Evolutionary conservation across 495 filamentous ascomycete genomes (phyloP), one percentile per base, ranked within the genome.

Genomic region (Penicillium argentinense): DNA sequence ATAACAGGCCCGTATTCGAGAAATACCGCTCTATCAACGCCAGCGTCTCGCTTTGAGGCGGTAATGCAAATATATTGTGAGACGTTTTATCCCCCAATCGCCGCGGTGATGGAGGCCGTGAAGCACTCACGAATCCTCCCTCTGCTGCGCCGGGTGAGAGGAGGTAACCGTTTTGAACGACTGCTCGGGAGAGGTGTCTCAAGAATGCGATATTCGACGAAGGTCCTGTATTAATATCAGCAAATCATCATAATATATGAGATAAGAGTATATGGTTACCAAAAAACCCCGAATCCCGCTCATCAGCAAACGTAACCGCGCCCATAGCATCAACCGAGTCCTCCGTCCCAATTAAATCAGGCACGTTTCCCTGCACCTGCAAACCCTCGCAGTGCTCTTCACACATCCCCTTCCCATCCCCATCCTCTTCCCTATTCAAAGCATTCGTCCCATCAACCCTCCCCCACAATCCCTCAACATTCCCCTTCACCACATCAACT

Each of bases 181-280:
- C 45, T 9, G 64, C 68, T 16, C 57, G 34, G 2, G 60, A 64
- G 5, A 72, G 37, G 46, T 68, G 66, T 12, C 70, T 62, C 12
- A 71, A 58, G 37, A 77, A 76, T 1, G 73, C 72, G 29, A 75
- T 70, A 51, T 77, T 76, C 1, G 74, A 77, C 4, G 74, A 76
- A 5, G 74, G 64, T 1, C 74, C 72, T 75, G 21, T 5, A n/a
- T 2, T 11, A n/a, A 6, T 32, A 24, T 64, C 33, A 61, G 45
- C 19, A 43, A 18, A 40, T 11, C n/a, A n/a, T n/a, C n/a, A n/a
- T 26, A 39, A n/a, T n/a, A 4, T n/a, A 3, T 7, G 5, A 12
- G 19, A 28, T 5, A 5, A 16, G 34, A 16, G 8, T 24, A 26
- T 8, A 22, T 4, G 7, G 29, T 13, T 57, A 75, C 72, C 74